phyloP scores from a whole-genome alignment of 2,329 filamentous ascomycete genomes.

The Huntiella omanensis region DNA sequence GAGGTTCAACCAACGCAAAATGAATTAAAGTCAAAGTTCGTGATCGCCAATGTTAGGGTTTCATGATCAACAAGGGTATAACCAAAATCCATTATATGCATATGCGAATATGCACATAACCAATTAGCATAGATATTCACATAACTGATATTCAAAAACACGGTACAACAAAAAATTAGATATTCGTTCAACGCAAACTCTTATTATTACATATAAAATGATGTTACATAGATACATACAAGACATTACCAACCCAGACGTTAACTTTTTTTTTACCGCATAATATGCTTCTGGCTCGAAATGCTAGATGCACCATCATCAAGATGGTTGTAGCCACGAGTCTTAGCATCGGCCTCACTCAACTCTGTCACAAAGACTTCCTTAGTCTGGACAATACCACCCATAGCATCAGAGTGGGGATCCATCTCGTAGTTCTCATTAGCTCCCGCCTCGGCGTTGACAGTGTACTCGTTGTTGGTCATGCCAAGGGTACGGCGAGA shows the following conservation, averaged over 20 bases:
- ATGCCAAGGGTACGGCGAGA: not conserved
- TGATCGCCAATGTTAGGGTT: too few species aligned
- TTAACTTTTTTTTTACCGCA: not conserved
- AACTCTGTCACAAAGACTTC: slow-evolving; percentile 9
- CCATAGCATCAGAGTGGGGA: not conserved
- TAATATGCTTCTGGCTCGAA: slow-evolving; percentile 10
- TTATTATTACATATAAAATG: not conserved
- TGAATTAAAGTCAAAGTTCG: too few species aligned
- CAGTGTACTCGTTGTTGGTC: slow-evolving; percentile 7
- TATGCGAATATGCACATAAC: too few species aligned
- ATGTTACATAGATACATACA: slow-evolving; percentile 1
- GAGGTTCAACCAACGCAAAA: too few species aligned
- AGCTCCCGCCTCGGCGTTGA: slow-evolving; percentile 4
- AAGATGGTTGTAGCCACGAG: slow-evolving; percentile 6
- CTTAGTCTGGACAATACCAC: slow-evolving; percentile 9
- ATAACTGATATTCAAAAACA: too few species aligned
- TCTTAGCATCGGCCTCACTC: slow-evolving; percentile 9
- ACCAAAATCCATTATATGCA: too few species aligned
- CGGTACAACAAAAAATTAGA: not conserved
- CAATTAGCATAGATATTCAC: too few species aligned
- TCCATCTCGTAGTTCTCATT: slow-evolving; percentile 6
- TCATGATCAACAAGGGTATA: too few species aligned
- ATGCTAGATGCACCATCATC: slow-evolving; percentile 8
- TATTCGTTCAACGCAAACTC: not conserved
- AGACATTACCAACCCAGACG: not conserved